Conservation (phyloP, 768 basidiomycete genomes). For the Amanita rimosa region DNA sequence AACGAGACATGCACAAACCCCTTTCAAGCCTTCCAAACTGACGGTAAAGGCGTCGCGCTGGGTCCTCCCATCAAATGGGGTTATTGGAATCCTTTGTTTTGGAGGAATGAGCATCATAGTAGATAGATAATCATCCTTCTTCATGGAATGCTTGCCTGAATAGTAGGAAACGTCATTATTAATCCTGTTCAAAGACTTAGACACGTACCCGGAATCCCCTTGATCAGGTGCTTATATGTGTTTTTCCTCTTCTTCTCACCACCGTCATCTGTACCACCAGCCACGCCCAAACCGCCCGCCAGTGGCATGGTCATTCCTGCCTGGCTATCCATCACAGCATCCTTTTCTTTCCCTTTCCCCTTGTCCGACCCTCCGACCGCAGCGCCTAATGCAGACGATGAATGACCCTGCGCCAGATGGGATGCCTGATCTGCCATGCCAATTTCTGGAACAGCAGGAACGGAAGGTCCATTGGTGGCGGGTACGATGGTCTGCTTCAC, state of each 20-base stretch:
- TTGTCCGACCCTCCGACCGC: constrained; percentile 24
- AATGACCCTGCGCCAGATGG: background rate
- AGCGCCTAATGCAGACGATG: background rate
- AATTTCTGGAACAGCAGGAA: background rate
- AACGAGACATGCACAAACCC: constrained; percentile 33
- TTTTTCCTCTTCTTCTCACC: constrained; percentile 69
- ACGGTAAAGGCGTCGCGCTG: constrained; percentile 67
- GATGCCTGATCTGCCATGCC: background rate
- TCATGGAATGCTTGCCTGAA: constrained; percentile 67
- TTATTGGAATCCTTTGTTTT: constrained; percentile 56
- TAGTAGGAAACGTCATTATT: constrained; percentile 4
- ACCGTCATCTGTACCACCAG: constrained; percentile 43
- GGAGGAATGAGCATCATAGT: constrained; percentile 58
- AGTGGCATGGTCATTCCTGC: constrained; percentile 21
- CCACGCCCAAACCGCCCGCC: constrained; percentile 26
- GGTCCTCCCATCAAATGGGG: constrained; percentile 51
- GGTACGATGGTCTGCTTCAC: constrained; percentile 44
- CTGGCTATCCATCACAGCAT: constrained; percentile 12
- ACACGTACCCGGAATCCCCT: constrained; percentile 56
- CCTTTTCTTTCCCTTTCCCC: constrained; percentile 40
- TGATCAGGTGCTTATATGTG: constrained; percentile 67
- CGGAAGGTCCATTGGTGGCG: constrained; percentile 11
- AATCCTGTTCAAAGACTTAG: constrained; percentile 4
- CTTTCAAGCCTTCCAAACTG: constrained; percentile 61
- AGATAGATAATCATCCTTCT: constrained; percentile 66